Base-by-base conservation (phyloP, 768 basidiomycete genomes). In the Lepiota brunneoincarnata region DNA sequence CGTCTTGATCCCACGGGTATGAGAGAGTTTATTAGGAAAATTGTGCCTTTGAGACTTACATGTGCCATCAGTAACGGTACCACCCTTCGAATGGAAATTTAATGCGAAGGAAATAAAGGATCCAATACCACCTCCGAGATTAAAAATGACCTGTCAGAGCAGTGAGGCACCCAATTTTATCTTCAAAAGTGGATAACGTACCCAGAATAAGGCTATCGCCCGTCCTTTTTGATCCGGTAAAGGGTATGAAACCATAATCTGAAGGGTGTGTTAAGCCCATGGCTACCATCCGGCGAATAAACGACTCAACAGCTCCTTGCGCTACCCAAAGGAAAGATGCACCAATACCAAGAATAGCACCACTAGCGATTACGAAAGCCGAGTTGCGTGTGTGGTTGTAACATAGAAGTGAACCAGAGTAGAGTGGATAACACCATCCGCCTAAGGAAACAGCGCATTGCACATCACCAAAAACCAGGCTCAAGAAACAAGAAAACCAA, bases 191-290 rank as follows among this genome's bases (percentile, higher is more conserved):
- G 12, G 11, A 18, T 1, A 15, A 35, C 34, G 10, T 37, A 63
- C 66, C 66, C 66, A 67, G 54, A 67, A 67, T 7, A 63, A 40
- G 6, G 61, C 66, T 34, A 67, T 67, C 2, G 66, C 62, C 14
- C 60, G 57, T 10, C 66, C 66, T 39, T 64, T 65, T 40, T 64
- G 61, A 44, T 67, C 66, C 20, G 66, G 59, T 15, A 64, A 54
- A n/a, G 66, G 63, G 50, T 67, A 67, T 1, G 66, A 66, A 15
- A 67, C 63, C 66, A 67, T 66, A 44, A 67, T 66, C 66, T 67
- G 15, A 10, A 23, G n/a, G 9, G 35, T 31, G 26, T 38, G 14
- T 6, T 39, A 9, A 51, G 20, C 17, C 26, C 35, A 5, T 6
- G 2, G 11, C 9, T 11, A 41, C n/a, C 34, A 37, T 17, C 31